A percentile compares a stretch with the other conserved stretches of the same genome.
phyloP scores from a whole-genome alignment of 345 rosid genomes.

The Lepidium sativum region DNA sequence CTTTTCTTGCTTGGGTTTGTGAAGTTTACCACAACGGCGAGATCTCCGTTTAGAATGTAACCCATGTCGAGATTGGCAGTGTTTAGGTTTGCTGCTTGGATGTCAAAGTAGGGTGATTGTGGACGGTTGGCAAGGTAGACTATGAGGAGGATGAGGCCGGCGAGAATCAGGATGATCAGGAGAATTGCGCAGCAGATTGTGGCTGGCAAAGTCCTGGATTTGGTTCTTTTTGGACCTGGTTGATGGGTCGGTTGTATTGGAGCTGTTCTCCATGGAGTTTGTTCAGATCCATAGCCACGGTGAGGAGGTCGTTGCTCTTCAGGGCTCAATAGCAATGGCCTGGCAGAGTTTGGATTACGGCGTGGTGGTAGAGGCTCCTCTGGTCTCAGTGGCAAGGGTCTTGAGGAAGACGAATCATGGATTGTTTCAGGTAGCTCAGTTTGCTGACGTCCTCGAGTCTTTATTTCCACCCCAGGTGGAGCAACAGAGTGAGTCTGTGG shows the following conservation, averaged over 20 bases:
- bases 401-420: slow-evolving; percentile 19
- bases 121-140: slow-evolving; percentile 80
- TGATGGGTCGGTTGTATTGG: slow-evolving; percentile 18
- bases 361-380: slow-evolving; percentile 22
- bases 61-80: slow-evolving; percentile 71
- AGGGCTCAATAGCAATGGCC: slow-evolving; percentile 1
- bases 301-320: slow-evolving; percentile 10
- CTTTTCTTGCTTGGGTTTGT: slow-evolving; percentile 80
- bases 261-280: slow-evolving; percentile 16
- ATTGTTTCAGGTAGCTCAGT: slow-evolving; percentile 5
- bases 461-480: slow-evolving; percentile 13
- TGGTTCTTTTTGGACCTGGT: slow-evolving; percentile 26
- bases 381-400: slow-evolving; percentile 27
- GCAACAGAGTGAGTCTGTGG: slow-evolving; percentile 6
- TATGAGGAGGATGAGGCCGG: slow-evolving; percentile 57
- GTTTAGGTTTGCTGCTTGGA: slow-evolving; percentile 59
- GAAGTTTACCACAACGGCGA: slow-evolving; percentile 65
- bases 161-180: slow-evolving; percentile 42
- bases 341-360: slow-evolving; percentile 14
- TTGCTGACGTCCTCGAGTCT: slow-evolving; percentile 23
- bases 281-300: slow-evolving; percentile 1
- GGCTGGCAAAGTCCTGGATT: slow-evolving; percentile 32
- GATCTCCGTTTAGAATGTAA: slow-evolving; percentile 56
- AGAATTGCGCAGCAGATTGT: slow-evolving; percentile 59
- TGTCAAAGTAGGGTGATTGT: slow-evolving; percentile 48